phyloP scores from a whole-genome alignment of 768 basidiomycete genomes.

The Suillus plorans region DNA sequence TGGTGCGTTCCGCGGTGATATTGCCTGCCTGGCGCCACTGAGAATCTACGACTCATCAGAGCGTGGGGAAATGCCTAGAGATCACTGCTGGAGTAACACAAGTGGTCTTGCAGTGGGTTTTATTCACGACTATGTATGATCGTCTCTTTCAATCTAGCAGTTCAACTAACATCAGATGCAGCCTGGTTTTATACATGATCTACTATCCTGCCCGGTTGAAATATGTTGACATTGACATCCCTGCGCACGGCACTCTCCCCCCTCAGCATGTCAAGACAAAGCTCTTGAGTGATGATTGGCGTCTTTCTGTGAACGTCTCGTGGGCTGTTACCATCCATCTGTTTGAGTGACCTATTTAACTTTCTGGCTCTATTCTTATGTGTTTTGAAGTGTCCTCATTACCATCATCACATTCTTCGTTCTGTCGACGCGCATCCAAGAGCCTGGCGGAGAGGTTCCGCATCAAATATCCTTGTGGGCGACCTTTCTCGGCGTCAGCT shows the following conservation, averaged over 20 bases:
- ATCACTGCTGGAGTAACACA: conserved; percentile 81
- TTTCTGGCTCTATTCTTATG: conserved; percentile 1
- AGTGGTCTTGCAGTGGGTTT: conserved; percentile 77
- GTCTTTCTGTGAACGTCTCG: conserved; percentile 70
- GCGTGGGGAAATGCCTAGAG: conserved; percentile 70
- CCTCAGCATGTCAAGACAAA: conserved; percentile 45
- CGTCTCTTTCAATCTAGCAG: neutral
- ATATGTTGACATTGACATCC: conserved; percentile 48
- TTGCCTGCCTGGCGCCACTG: neutral
- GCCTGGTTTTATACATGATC: conserved; percentile 85
- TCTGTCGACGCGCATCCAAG: conserved; percentile 42
- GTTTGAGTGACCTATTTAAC: conserved; percentile 43
- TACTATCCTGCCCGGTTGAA: conserved; percentile 90
- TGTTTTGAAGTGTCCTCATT: conserved; percentile 47
- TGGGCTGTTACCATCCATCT: conserved; percentile 73
- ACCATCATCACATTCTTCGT: conserved; percentile 63
- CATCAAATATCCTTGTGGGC: conserved; percentile 63
- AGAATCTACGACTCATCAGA: conserved; percentile 38
- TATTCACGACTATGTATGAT: conserved; percentile 82
- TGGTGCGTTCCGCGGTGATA: conserved; percentile 49
- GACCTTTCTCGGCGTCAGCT: conserved; percentile 81
- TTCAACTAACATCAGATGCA: conserved; percentile 30
- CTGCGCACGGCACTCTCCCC: conserved; percentile 41
- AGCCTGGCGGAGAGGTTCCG: conserved; percentile 34
- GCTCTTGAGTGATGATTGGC: conserved; percentile 69